Percentiles rank a stretch among this genome's conserved stretches.
Conservation (phyloP, 1,284 basidiomycete genomes). For the Lentinus polychrous region DNA sequence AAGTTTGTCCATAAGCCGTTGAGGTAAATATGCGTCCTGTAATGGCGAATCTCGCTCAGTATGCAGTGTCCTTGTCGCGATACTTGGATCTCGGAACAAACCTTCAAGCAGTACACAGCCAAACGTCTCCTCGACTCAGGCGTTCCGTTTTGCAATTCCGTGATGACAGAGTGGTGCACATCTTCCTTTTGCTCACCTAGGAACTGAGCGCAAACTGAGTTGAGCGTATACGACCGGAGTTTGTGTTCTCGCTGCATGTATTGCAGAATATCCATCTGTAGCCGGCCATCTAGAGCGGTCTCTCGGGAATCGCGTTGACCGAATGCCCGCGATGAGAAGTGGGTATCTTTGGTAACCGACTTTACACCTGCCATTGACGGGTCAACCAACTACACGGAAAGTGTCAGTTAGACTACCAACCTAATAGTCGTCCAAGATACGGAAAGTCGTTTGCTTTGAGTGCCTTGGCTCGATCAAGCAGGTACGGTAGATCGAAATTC, state of each 20-base stretch:
- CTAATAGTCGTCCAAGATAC: conserved; percentile 71
- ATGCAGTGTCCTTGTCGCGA: neutral
- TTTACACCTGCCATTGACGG: conserved; percentile 45
- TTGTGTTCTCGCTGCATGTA: conserved; percentile 98
- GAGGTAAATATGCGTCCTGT: conserved; percentile 95
- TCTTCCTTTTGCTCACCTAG: conserved; percentile 97
- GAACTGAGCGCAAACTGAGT: conserved; percentile 94
- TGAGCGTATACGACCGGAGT: conserved; percentile 89
- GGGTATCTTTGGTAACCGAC: conserved; percentile 82
- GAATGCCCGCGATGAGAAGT: conserved; percentile 95
- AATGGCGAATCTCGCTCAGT: neutral
- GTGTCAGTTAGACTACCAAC: conserved; percentile 33
- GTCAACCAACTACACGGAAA: neutral
- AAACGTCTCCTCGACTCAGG: conserved; percentile 84
- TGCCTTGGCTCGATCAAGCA: conserved; percentile 83
- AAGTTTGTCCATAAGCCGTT: conserved; percentile 88
- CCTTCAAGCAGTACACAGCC: conserved; percentile 95
- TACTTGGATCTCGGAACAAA: conserved; percentile 22
- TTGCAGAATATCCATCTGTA: conserved; percentile 90
- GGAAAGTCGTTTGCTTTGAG: conserved; percentile 71
- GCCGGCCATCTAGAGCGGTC: conserved; percentile 79
- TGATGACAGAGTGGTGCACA: conserved; percentile 95
- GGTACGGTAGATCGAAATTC: conserved; percentile 91
- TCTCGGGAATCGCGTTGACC: conserved; percentile 94
- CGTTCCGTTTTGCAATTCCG: conserved; percentile 92